Evolutionary conservation across 345 rosid species (phyloP), one percentile per base, ranked within the genome.

Genomic region (Populus nigra): DNA sequence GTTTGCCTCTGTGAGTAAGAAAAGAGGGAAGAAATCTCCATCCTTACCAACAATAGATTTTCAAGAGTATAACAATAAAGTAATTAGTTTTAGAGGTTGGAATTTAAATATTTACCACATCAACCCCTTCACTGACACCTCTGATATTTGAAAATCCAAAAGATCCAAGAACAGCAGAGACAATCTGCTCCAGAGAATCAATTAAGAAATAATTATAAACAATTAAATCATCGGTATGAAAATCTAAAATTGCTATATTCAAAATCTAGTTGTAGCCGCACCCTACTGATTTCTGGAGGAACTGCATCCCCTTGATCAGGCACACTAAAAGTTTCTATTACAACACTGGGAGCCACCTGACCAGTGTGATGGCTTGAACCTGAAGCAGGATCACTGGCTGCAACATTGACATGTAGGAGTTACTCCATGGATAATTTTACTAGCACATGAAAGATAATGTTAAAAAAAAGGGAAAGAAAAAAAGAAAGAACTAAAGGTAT

Each of bases 291-390:
- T 78, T 92, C 92, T 10, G 90, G 94, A 49, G 89, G 89, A 84
- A 90, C 90, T 77, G 86, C 89, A 76, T 90, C 94, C 55, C 94
- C 94, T 81, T 85, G 90, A 73, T 92, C 94, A 68, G 93, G 90
- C 78, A 89, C 62, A 76, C 85, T 90, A 74, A 89, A 85, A 71
- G 92, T 86, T 84, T 89, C 97, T 76, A 92, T 88, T 49, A 88
- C 86, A 71, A 90, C 87, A 76, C 90, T 82, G 65, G 96, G 89
- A 72, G 82, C 65, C 73, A 77, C 73, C 71, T 84, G 89, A 73
- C 78, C 72, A 73, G 74, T 49, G 23, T 81, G 84, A 33, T 79
- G 88, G 84, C 85, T 75, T 75, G 88, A 57, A 73, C 84, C 84
- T 70, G 86, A 77, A 72, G 82, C 84, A 59, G 85, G 82, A 83